Conservation (phyloP, 345 rosid species). For the Hibiscus mutabilis region DNA sequence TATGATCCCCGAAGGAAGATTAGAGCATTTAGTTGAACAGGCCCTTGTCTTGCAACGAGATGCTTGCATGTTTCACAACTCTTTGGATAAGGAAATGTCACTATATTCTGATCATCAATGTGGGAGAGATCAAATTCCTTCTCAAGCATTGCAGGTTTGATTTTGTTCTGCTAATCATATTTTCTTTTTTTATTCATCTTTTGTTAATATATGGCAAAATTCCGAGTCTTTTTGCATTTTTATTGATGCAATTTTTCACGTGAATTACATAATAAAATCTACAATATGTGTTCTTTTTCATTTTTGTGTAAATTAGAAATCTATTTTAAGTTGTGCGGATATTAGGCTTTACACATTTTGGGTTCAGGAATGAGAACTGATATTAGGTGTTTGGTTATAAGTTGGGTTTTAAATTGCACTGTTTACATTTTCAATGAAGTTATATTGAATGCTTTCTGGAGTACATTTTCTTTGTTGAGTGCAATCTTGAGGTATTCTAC, state of each 20-base stretch:
- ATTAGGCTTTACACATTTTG: background rate
- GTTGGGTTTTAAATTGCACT: background rate
- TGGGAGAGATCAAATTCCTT: conserved; percentile 54
- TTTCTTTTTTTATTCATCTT: background rate
- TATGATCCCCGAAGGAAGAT: conserved; percentile 52
- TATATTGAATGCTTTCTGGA: no score
- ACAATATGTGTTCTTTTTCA: conserved; percentile 1
- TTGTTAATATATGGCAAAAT: background rate
- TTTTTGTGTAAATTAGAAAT: background rate
- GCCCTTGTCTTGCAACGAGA: conserved; percentile 52
- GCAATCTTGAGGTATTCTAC: background rate
- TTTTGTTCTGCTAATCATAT: conserved; percentile 1
- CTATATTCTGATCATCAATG: conserved; percentile 62
- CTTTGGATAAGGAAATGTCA: conserved; percentile 45
- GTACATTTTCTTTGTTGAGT: background rate
- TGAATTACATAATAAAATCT: background rate
- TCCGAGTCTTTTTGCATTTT: background rate
- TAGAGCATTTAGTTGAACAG: conserved; percentile 63
- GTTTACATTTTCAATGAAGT: no score
- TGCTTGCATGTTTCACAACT: conserved; percentile 55
- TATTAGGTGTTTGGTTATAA: background rate
- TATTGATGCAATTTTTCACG: background rate
- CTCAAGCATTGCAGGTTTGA: conserved; percentile 55
- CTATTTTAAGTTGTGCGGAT: background rate
- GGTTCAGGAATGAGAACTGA: background rate